Evolutionary conservation across 2,329 filamentous ascomycete species (phyloP).

Genomic region (Cordyceps fumosorosea): DNA sequence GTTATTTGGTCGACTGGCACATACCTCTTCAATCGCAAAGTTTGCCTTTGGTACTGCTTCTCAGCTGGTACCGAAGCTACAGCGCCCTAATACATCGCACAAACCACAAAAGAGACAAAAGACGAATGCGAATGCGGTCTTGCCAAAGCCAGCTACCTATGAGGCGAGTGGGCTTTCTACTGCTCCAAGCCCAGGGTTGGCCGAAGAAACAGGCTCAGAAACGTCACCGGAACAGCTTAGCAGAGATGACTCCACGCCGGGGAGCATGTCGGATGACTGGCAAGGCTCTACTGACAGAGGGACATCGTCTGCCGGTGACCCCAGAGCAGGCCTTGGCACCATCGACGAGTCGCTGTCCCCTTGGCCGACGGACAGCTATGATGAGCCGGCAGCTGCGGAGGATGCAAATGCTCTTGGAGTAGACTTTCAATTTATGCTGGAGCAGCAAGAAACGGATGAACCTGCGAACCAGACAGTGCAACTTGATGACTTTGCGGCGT

Average conservation of each 20-base stretch:
- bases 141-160: background rate
- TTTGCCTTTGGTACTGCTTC: background rate
- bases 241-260: background rate
- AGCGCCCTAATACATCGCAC: background rate
- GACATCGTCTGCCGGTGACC: background rate
- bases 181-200: background rate
- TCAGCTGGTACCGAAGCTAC: background rate
- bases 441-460: background rate
- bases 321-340: background rate
- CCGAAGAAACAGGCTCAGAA: background rate
- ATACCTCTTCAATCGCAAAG: background rate
- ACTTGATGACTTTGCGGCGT: slow-evolving; percentile 2
- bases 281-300: background rate
- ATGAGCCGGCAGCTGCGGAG: background rate
- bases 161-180: background rate
- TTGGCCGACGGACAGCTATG: background rate
- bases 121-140: background rate
- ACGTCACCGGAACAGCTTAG: slow-evolving; percentile 1
- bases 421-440: background rate
- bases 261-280: slow-evolving; percentile 4
- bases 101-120: slow-evolving; percentile 2
- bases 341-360: slow-evolving; percentile 10
- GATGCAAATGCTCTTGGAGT: background rate
- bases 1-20: background rate
- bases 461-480: background rate